Base-by-base conservation (phyloP, 441 rosid species). In the Dalechampia spathulata region DNA sequence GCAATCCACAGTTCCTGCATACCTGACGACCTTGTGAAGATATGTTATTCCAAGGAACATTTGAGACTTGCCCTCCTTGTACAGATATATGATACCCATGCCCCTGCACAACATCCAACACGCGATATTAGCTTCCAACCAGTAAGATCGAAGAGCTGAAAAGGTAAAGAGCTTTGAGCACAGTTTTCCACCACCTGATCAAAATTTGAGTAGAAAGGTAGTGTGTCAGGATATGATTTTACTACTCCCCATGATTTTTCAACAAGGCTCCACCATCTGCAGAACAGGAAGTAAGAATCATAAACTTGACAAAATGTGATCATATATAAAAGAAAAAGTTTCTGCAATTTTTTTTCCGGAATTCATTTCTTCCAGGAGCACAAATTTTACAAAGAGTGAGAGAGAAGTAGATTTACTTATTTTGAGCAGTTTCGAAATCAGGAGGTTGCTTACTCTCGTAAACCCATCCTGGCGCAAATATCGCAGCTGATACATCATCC, bases 381-480 rank as follows among this genome's bases (percentile, higher is more conserved):
- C 34, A 30, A 8, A 8, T 30, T 30, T 3, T 8, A 8, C 4
- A 30, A 30, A 30, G 8, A 30, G 8, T 30, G 4, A 60, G 34
- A 25, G 21, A 61, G n/a, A 69, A 27, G 15, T 50, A 40, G 34
- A 16, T 42, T 57, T 80, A 91, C 96, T 43, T 73, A 62, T 88
- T 86, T 75, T 86, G 96, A 72, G 98, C 95, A 45, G 89, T 78
- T 61, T 43, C 62, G 63, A 91, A 88, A 72, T 86, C 78, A 46
- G 95, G 98, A 1, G 78, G 82, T 47, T 88, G 96, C 26, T 81
- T 63, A 8, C 81, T 78, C 68, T 91, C 85, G 55, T 83, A 79
- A 27, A 91, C 64, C 95, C 96, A 91, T 70, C 91, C 96, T 0
- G 98, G 98, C 67, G 96, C 95, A 65, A 81, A 91, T 62, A 91